These are phyloP conservation scores for Mycena galericulata DNA, from an alignment of 768 basidiomycete genomes.

Conservation along the genomic window DNA sequence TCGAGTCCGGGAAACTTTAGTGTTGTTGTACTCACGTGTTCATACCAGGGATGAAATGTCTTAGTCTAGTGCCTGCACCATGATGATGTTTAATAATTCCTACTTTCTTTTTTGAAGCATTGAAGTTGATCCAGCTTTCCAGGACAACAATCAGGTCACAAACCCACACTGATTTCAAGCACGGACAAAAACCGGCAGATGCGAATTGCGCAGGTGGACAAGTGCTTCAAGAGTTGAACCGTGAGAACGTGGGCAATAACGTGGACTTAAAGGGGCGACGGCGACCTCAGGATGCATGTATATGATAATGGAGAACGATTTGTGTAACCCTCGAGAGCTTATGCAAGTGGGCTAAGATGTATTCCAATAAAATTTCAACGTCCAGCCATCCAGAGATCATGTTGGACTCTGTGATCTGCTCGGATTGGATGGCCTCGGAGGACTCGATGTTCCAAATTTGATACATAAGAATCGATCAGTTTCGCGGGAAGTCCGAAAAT, in stretches of 20 bases:
- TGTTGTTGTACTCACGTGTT: conserved; percentile 5
- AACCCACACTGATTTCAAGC: conserved; percentile 6
- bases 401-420: no score
- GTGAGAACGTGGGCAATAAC: conserved; percentile 9
- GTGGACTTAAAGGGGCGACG: neutral
- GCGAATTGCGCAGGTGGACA: conserved; percentile 9
- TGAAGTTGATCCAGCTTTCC: conserved; percentile 10
- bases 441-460: no score
- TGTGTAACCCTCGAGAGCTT: neutral
- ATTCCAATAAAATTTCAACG: conserved; percentile 11
- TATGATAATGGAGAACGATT: conserved; percentile 8
- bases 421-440: no score
- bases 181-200: conserved; percentile 7
- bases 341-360: conserved; percentile 4
- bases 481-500: no score
- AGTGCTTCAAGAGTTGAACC: conserved; percentile 16
- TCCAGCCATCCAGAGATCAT: conserved; percentile 8
- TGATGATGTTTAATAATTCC: neutral
- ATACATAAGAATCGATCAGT: no score
- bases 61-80: neutral
- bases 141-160: conserved; percentile 9
- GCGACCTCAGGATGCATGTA: conserved; percentile 7
- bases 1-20: conserved; percentile 1
- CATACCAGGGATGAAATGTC: neutral
- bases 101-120: neutral